These are phyloP conservation scores for Blastobotrys arbuscula DNA, from an alignment of 1,139 yeast species.

Conservation along the genomic window DNA sequence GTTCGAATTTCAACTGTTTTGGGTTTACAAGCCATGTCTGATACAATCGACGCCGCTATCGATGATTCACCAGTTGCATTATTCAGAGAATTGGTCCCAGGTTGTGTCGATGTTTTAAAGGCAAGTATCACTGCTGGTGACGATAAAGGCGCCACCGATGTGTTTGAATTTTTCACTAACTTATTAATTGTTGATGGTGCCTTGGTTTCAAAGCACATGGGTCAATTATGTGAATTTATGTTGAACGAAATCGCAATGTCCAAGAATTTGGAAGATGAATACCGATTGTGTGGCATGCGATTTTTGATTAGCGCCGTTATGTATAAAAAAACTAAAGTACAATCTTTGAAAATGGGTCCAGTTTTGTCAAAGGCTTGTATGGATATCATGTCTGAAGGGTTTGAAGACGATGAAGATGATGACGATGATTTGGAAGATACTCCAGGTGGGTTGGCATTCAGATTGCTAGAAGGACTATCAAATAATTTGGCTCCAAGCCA, in stretches of 20 bases:
- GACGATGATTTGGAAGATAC: constrained; percentile 88
- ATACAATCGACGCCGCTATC: constrained; percentile 42
- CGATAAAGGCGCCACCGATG: constrained; percentile 61
- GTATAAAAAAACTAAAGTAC: constrained; percentile 49
- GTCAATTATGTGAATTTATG: constrained; percentile 65
- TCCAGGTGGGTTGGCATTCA: constrained; percentile 72
- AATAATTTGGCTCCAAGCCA: constrained; percentile 89
- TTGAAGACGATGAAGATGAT: constrained; percentile 66
- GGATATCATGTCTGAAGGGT: constrained; percentile 71
- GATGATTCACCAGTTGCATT: constrained; percentile 47
- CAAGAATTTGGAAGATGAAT: constrained; percentile 67
- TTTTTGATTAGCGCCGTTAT: constrained; percentile 80
- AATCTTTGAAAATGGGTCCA: constrained; percentile 71
- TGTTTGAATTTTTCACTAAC: constrained; percentile 82
- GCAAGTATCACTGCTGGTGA: constrained; percentile 70
- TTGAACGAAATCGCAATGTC: constrained; percentile 64
- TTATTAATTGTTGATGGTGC: constrained; percentile 70
- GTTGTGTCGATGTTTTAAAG: constrained; percentile 75
- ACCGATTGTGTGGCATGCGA: constrained; percentile 77
- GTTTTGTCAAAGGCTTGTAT: constrained; percentile 68
- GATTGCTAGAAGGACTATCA: constrained; percentile 74
- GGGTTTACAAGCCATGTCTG: constrained; percentile 74
- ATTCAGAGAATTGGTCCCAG: constrained; percentile 67
- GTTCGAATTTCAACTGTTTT: constrained; percentile 79
- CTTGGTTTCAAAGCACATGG: constrained; percentile 70